Base-by-base conservation (phyloP, 148 eudicot species). In the Persicaria tinctoria region DNA sequence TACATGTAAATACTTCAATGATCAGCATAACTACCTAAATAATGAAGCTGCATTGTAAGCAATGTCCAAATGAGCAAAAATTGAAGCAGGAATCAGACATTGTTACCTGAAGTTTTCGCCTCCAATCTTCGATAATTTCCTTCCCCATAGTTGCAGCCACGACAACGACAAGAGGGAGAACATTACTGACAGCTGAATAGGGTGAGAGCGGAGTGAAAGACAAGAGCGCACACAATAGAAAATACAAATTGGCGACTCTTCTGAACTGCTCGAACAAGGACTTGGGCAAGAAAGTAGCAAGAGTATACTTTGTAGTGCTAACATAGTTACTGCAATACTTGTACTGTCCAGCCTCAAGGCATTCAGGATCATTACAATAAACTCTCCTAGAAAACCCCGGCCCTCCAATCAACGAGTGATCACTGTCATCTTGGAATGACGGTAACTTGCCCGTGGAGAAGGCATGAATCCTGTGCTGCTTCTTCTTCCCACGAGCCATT, bases 261-360 rank as follows among this genome's bases (percentile, higher is more conserved):
- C 92, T 82, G 70, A 91, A 91, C 62, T 91, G 97, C 82, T 91
- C 97, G 71, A 91, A 89, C 76, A 91, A 63, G 11, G 97, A 85
- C 74, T 87, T 91, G 59, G 97, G 97, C 4, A 91, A 45, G 76
- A 91, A 91, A 14, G 87, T 87, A 23, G 57, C 74, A 23, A 80
- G 59, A 6, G 81, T 89, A 74, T 84, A 91, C 79, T 89, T 89
- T 2, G 93, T 89, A 51, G 86, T 89, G 16, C 77, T 77, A 16
- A 89, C 86, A 78, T 87, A 87, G 71, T 89, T 89, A 50, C 60
- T 78, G 71, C 70, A 78, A 50, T 87, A 87, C 9, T 72, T 74
- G 46, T 76, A 76, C 47, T 81, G 62, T 32, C 72, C 73, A 46
- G 86, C 82, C 23, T 86, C 89, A 50, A 63, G 32, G 70, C 83